Conservation (phyloP, 2,329 filamentous ascomycete genomes). For the Talaromyces verruculosus region DNA sequence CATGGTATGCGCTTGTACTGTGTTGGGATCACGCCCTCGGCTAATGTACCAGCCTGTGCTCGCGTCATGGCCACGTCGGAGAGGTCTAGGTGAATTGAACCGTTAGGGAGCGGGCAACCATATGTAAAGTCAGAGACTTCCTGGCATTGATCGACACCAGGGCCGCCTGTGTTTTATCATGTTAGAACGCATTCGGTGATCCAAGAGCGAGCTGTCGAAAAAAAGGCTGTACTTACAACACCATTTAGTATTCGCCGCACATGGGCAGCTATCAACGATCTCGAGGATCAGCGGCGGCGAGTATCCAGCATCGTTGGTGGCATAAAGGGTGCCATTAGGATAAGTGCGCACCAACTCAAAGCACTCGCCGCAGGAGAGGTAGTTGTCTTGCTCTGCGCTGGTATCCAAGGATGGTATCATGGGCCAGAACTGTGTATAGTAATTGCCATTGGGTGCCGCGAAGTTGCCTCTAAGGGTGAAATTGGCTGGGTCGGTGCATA, state of each 20-base stretch:
- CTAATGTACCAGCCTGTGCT: conserved; percentile 9
- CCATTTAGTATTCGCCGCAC: conserved; percentile 15
- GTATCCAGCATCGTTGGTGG: conserved; percentile 12
- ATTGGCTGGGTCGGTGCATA: conserved; percentile 13
- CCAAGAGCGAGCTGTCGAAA: background rate
- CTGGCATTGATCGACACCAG: conserved; percentile 16
- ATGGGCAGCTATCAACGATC: conserved; percentile 16
- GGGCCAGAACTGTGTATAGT: conserved; percentile 16
- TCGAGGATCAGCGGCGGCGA: conserved; percentile 11
- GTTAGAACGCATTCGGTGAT: background rate
- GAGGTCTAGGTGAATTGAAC: conserved; percentile 8
- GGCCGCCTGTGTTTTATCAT: background rate
- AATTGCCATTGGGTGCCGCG: conserved; percentile 11
- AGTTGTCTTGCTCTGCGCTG: conserved; percentile 14
- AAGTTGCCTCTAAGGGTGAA: conserved; percentile 12
- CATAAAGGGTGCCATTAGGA: conserved; percentile 12
- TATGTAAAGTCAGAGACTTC: conserved; percentile 13
- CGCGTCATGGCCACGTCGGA: conserved; percentile 15
- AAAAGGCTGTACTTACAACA: conserved; percentile 8
- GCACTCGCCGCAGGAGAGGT: conserved; percentile 15
- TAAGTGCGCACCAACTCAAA: conserved; percentile 14
- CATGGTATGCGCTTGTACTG: conserved; percentile 16
- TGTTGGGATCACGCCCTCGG: conserved; percentile 12
- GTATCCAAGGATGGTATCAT: conserved; percentile 15
- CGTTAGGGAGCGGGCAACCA: conserved; percentile 11